Base-by-base conservation (phyloP, 2,329 filamentous ascomycete species). In the Capronia americana region DNA sequence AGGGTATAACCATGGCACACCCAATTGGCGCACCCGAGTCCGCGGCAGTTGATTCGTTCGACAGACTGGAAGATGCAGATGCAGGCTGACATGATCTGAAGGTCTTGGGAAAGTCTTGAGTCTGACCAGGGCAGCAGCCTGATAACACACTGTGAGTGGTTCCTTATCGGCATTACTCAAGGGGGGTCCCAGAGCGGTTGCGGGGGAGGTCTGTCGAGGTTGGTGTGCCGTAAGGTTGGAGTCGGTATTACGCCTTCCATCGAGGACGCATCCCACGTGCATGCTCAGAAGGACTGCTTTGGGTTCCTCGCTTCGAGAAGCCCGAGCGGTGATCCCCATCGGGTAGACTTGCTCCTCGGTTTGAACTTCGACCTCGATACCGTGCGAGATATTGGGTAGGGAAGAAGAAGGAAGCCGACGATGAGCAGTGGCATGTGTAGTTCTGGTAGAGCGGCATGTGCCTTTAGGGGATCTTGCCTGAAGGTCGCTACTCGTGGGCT, bases 21-120 rank as follows among this genome's bases (percentile, higher is more conserved):
- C 46, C 20, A 61, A 53, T 54, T 26, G 38, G 6, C 11, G 20
- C 20, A 34, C n/a, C 7, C 3, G n/a, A 46, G 7, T 23, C 7
- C 28, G 57, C 26, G 20, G 26, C 4, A 17, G 46, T 48, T 17
- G 46, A n/a, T 60, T 53, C n/a, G 30, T 24, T 34, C 3, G 11
- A 26, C 10, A 10, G 28, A 38, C 41, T 24, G 44, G 54, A 50
- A 54, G 26, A 60, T 63, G 55, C 60, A 56, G 46, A 67, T 63
- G 64, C 64, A 67, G 48, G 64, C 64, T 67, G 64, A 67, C 64
- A 61, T 61, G 60, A 63, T 65, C 32, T 44, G 44, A 28, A 48
- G 24, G 5, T 48, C 53, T 61, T 54, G 46, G 56, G 28, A 64
- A 64, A 58, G 20, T 59, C 55, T 58, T 54, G 46, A 26, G 44